A percentile compares a stretch with the other conserved stretches of the same genome.
Evolutionary conservation across 164 flowering plant species (phyloP).

Genomic region (Taxillus chinensis): DNA sequence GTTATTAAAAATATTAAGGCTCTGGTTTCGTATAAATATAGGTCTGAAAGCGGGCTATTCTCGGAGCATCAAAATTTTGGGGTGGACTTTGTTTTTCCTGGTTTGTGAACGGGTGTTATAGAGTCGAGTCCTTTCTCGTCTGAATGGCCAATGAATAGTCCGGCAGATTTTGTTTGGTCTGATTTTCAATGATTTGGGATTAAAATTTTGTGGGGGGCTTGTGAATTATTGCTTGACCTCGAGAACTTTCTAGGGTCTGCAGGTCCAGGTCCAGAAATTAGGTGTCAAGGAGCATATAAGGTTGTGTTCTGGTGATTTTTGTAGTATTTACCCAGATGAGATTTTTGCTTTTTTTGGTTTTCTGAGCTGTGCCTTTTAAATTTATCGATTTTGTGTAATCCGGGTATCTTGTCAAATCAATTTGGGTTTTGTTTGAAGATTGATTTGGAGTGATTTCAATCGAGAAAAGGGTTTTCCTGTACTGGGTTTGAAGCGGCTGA

Average conservation of each 20-base stretch:
- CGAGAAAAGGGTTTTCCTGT: background rate
- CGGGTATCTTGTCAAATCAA: background rate
- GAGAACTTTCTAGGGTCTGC: background rate
- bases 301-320: background rate
- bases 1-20: too few species aligned
- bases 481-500: background rate
- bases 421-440: background rate
- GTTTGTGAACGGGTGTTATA: background rate
- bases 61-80: background rate
- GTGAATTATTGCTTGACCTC: background rate
- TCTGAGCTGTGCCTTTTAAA: background rate
- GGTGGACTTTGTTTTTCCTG: constrained; percentile 3
- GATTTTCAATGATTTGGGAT: background rate
- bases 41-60: too few species aligned
- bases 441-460: background rate
- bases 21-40: too few species aligned
- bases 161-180: background rate
- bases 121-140: background rate
- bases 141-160: background rate
- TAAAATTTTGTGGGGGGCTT: background rate
- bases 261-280: background rate
- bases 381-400: background rate
- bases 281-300: background rate
- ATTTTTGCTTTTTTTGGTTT: background rate
- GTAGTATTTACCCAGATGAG: background rate